A percentile compares a stretch with the other conserved stretches of the same genome.
Conservation (phyloP, 1,139 yeast genomes). For the Candida sojae region DNA sequence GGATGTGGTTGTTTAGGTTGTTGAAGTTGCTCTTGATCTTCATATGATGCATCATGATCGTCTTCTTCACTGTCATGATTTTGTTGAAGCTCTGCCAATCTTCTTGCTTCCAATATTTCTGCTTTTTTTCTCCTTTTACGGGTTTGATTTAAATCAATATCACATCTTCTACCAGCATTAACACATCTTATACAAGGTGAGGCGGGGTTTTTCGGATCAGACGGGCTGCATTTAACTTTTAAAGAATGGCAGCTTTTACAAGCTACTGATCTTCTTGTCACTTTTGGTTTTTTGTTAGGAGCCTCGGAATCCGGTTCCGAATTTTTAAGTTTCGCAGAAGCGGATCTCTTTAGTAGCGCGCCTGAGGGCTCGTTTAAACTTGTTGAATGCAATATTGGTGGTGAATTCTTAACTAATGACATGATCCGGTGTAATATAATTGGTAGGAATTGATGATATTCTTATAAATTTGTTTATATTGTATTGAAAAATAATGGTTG, state of each 20-base stretch:
- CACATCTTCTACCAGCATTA: constrained; percentile 64
- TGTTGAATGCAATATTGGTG: neutral
- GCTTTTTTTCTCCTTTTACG: constrained; percentile 52
- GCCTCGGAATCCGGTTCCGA: neutral
- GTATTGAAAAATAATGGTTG: no score
- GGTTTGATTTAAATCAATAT: constrained; percentile 63
- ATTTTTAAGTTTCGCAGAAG: neutral
- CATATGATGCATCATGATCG: neutral
- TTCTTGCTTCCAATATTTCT: constrained; percentile 23
- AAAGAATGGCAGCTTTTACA: constrained; percentile 80
- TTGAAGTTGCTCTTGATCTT: neutral
- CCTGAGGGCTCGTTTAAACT: neutral
- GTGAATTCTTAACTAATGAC: neutral
- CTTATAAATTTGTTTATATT: no score
- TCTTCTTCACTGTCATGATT: neutral
- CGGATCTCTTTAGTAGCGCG: neutral
- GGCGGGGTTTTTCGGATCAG: constrained; percentile 55
- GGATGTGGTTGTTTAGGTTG: neutral
- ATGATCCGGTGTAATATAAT: neutral
- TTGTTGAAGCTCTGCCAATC: constrained; percentile 9
- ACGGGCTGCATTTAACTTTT: constrained; percentile 81
- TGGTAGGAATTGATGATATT: no score
- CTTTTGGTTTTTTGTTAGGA: constrained; percentile 14
- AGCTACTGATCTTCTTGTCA: constrained; percentile 48
- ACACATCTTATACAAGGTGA: constrained; percentile 78